Evolutionary conservation across 306 rosid genomes (phyloP).

Genomic region (Medicago arabica): DNA sequence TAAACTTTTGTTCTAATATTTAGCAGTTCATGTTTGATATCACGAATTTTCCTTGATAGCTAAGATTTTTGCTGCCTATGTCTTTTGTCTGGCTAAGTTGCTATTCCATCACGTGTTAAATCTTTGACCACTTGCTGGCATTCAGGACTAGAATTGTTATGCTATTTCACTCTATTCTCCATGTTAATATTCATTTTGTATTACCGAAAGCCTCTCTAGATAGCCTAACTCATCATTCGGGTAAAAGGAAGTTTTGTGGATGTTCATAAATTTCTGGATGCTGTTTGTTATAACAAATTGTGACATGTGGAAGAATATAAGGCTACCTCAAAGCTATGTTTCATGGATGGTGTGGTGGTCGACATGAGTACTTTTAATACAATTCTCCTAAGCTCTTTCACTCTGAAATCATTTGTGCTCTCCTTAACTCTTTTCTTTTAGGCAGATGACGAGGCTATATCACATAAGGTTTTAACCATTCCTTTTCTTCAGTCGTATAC

Average conservation of each 20-base stretch:
- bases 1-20: neutral
- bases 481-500: neutral
- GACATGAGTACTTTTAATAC: slow-evolving; percentile 4
- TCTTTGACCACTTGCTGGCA: neutral
- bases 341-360: neutral
- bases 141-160: neutral
- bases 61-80: slow-evolving; percentile 2
- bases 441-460: slow-evolving; percentile 5
- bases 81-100: slow-evolving; percentile 6
- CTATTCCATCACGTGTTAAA: slow-evolving; percentile 7
- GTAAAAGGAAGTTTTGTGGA: slow-evolving; percentile 12
- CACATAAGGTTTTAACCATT: slow-evolving; percentile 13
- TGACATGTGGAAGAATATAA: neutral
- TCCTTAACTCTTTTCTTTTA: neutral
- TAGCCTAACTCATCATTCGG: neutral
- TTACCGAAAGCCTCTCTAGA: neutral
- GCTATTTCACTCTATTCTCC: slow-evolving; percentile 28
- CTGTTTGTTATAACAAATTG: neutral
- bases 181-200: slow-evolving; percentile 27
- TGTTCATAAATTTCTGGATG: neutral
- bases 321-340: neutral
- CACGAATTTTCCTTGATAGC: slow-evolving; percentile 5
- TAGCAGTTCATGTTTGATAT: slow-evolving; percentile 3
- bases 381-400: slow-evolving; percentile 3
- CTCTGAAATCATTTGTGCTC: neutral